Evolutionary conservation across 2,329 filamentous ascomycete species (phyloP).

Genomic region (Blastomyces emzantsi): DNA sequence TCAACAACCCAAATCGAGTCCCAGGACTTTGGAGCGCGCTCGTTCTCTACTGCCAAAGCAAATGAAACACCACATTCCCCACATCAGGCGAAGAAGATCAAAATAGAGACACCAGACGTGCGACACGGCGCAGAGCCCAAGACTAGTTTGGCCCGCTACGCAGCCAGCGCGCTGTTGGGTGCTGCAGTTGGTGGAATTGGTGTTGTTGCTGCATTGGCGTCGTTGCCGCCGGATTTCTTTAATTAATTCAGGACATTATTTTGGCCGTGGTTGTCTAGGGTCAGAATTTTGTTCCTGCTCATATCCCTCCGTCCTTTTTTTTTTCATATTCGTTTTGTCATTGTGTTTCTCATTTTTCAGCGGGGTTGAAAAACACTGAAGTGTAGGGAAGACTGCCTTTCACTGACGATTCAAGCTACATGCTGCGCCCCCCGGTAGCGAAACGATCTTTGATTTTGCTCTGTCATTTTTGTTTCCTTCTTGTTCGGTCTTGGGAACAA

Average conservation of each 20-base stretch:
- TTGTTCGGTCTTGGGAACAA: background rate
- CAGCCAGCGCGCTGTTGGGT: conserved; percentile 32
- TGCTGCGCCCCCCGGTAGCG: background rate
- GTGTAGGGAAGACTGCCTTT: background rate
- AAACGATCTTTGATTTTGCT: background rate
- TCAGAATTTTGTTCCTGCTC: no score
- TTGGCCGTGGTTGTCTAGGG: background rate
- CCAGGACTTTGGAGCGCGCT: background rate
- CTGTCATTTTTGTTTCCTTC: background rate
- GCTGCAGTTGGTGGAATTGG: conserved; percentile 36
- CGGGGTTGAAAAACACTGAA: no score
- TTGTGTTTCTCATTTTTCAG: background rate
- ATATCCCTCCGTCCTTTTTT: background rate
- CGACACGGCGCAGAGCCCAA: conserved; percentile 19
- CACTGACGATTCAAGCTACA: background rate
- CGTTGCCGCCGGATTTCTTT: conserved; percentile 38
- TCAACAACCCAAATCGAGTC: background rate
- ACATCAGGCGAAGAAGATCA: background rate
- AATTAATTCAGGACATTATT: conserved; percentile 17
- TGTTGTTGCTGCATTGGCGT: conserved; percentile 33
- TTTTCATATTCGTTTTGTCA: background rate
- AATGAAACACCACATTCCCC: background rate
- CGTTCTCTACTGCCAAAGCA: background rate
- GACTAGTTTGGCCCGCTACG: conserved; percentile 28
- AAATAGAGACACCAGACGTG: conserved; percentile 11